A percentile compares a stretch with the other conserved stretches of the same genome.
phyloP scores from a whole-genome alignment of 2,329 filamentous ascomycete species.

The Aspergillus pseudonomiae region DNA sequence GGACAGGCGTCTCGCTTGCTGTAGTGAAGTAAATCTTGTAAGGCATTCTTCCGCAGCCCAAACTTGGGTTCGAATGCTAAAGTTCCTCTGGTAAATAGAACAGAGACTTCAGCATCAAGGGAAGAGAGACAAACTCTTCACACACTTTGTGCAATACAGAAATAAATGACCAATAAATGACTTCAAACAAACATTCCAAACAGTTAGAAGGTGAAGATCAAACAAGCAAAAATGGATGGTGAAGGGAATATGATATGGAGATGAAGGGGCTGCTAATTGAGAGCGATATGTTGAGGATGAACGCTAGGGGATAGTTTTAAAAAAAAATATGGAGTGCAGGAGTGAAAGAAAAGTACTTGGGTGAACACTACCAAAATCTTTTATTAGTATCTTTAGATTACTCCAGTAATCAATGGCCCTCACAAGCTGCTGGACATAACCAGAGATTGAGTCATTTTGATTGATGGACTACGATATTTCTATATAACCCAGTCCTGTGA shows the following conservation, averaged over 20 bases:
- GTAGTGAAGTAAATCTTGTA: constrained; percentile 6
- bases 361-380: background rate
- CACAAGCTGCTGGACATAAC: background rate
- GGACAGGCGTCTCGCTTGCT: background rate
- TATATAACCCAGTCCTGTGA: background rate
- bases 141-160: background rate
- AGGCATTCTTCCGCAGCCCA: constrained; percentile 8
- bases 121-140: background rate
- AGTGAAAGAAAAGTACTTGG: background rate
- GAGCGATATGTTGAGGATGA: background rate
- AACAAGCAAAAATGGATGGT: background rate
- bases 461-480: background rate
- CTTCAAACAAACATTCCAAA: background rate
- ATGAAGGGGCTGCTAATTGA: background rate
- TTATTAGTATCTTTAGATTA: background rate
- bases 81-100: background rate
- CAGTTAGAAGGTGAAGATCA: background rate
- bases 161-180: background rate
- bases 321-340: background rate
- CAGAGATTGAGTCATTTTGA: background rate
- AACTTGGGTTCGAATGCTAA: background rate
- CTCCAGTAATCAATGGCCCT: background rate
- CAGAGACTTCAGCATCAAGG: background rate
- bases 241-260: background rate
- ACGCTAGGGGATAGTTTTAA: background rate